A percentile compares a stretch with the other conserved stretches of the same genome.
These are phyloP conservation scores for Colletotrichum tropicale DNA, from an alignment of 2,329 filamentous ascomycete species.

Conservation along the genomic window DNA sequence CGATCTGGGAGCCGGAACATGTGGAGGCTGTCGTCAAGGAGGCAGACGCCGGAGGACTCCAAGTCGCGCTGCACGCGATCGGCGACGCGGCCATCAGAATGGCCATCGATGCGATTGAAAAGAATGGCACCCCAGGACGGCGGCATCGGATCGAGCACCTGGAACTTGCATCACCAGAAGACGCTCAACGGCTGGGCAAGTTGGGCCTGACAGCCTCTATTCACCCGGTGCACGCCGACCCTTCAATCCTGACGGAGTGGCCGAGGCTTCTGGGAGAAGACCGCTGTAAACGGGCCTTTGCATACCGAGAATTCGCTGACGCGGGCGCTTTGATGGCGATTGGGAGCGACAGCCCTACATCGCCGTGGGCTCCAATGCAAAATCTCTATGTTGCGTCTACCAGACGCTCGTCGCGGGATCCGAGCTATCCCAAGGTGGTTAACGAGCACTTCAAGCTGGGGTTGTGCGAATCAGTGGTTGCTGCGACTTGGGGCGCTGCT, in stretches of 20 bases:
- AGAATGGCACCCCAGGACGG: slow-evolving; percentile 43
- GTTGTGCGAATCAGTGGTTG: slow-evolving; percentile 57
- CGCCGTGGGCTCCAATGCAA: slow-evolving; percentile 56
- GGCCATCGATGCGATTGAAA: slow-evolving; percentile 60
- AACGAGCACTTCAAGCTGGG: slow-evolving; percentile 60
- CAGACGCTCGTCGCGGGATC: slow-evolving; percentile 57
- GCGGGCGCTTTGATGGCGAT: slow-evolving; percentile 59
- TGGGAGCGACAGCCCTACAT: slow-evolving; percentile 65
- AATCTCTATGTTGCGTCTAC: slow-evolving; percentile 67
- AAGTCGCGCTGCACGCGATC: slow-evolving; percentile 70
- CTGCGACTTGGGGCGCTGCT: slow-evolving; percentile 59
- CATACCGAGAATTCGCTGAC: slow-evolving; percentile 65
- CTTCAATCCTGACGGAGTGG: slow-evolving; percentile 66
- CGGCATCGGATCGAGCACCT: slow-evolving; percentile 70
- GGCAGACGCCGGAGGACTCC: slow-evolving; percentile 59
- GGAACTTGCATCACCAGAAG: slow-evolving; percentile 59
- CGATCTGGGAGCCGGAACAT: slow-evolving; percentile 59
- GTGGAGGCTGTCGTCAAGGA: slow-evolving; percentile 57
- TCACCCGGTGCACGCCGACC: slow-evolving; percentile 64
- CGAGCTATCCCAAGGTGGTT: slow-evolving; percentile 41
- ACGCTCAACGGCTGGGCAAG: slow-evolving; percentile 59
- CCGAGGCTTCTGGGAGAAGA: slow-evolving; percentile 58
- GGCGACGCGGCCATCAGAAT: slow-evolving; percentile 63
- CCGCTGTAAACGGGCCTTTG: slow-evolving; percentile 63
- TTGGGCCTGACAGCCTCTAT: slow-evolving; percentile 66